Conservation (phyloP, 495 filamentous ascomycete genomes). For the Lichenothelia convexa region DNA sequence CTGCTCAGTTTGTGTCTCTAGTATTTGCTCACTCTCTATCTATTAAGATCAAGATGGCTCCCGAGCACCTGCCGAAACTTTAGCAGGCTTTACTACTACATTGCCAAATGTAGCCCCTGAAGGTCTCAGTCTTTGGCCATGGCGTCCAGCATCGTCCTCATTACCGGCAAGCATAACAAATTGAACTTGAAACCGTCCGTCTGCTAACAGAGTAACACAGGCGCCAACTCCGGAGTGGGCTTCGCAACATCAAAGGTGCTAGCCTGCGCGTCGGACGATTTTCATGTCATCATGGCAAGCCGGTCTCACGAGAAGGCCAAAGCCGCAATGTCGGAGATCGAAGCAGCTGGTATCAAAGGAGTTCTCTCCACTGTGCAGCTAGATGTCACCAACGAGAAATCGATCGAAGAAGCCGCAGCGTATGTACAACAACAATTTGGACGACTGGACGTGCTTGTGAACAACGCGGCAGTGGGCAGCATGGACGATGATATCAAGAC, state of each 20-base stretch:
- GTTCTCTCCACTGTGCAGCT: constrained; percentile 10
- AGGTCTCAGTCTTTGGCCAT: no score
- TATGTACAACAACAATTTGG: constrained; percentile 9
- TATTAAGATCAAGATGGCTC: no score
- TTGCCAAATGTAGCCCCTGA: no score
- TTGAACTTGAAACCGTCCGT: no score
- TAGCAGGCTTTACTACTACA: no score
- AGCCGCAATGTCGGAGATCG: constrained; percentile 14
- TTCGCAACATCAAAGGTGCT: constrained; percentile 17
- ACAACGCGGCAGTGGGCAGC: constrained; percentile 2
- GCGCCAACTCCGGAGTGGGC: constrained; percentile 23
- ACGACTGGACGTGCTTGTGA: constrained; percentile 1
- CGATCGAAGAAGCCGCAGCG: constrained; percentile 10
- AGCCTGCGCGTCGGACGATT: constrained; percentile 12
- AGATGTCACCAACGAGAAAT: constrained; percentile 13
- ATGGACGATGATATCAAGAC: constrained; percentile 14
- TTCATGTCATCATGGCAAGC: constrained; percentile 21
- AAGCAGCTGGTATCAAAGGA: constrained; percentile 11
- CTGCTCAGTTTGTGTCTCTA: no score
- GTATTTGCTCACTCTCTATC: no score
- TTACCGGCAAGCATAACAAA: no score
- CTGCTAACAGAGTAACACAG: no score
- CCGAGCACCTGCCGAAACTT: no score
- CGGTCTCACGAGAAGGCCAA: constrained; percentile 19
- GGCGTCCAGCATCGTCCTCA: no score